A percentile compares a stretch with the other conserved stretches of the same genome.
These are phyloP conservation scores for Dendrobium officinale DNA, from an alignment of 106 monocot genomes.

Conservation along the genomic window DNA sequence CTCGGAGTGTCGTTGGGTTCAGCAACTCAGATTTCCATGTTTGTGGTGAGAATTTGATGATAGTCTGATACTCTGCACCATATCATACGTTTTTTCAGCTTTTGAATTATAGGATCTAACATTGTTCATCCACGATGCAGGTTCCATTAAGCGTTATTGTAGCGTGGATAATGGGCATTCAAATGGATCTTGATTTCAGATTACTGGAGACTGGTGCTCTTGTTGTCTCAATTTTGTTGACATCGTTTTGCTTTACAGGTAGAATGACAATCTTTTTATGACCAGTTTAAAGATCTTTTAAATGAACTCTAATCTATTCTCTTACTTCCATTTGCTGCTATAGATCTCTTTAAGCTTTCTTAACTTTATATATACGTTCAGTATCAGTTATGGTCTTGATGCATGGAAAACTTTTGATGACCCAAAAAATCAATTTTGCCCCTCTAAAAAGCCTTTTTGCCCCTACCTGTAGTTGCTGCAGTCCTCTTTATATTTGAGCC, in stretches of 20 bases:
- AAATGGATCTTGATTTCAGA: slow-evolving; percentile 76
- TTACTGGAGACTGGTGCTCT: slow-evolving; percentile 62
- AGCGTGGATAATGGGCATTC: slow-evolving; percentile 72
- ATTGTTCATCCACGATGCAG: slow-evolving; percentile 17
- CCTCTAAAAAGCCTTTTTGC: no score
- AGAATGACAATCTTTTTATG: neutral
- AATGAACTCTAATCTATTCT: no score
- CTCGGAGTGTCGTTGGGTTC: slow-evolving; percentile 88
- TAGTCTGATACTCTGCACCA: neutral
- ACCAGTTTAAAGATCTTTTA: neutral
- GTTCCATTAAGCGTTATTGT: slow-evolving; percentile 61
- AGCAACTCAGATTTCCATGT: slow-evolving; percentile 91
- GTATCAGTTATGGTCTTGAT: neutral
- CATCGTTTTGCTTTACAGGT: slow-evolving; percentile 66
- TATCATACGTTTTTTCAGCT: neutral
- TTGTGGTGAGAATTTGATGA: slow-evolving; percentile 53
- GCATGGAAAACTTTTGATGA: neutral
- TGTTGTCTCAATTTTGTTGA: slow-evolving; percentile 45
- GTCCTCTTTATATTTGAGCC: no score
- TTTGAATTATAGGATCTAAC: neutral
- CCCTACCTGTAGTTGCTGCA: no score
- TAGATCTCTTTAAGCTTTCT: neutral
- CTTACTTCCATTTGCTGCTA: no score
- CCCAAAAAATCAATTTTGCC: no score
- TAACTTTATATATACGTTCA: neutral